Conservation (phyloP, 768 basidiomycete genomes). For the Pseudohyphozyma bogoriensis region DNA sequence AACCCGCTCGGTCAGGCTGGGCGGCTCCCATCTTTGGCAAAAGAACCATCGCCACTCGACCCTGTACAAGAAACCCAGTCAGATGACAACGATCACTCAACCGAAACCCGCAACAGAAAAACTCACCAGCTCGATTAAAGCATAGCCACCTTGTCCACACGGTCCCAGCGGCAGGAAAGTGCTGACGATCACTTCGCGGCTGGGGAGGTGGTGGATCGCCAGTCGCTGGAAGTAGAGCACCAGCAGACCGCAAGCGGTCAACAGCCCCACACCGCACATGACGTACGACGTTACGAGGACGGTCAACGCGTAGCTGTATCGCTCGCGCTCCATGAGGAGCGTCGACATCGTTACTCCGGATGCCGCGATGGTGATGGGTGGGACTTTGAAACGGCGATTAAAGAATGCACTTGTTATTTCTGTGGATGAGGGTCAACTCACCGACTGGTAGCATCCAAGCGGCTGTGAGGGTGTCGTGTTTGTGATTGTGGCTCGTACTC, state of each 20-base stretch:
- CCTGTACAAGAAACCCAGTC: conserved; percentile 4
- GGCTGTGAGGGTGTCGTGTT: conserved; percentile 29
- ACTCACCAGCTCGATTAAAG: conserved; percentile 24
- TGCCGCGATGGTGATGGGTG: conserved; percentile 30
- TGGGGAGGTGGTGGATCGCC: conserved; percentile 29
- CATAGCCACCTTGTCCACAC: conserved; percentile 29
- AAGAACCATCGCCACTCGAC: conserved; percentile 17
- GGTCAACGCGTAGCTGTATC: conserved; percentile 24
- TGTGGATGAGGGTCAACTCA: not conserved
- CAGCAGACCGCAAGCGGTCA: conserved; percentile 28
- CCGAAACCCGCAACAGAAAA: not conserved
- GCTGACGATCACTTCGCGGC: conserved; percentile 29
- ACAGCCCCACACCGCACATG: conserved; percentile 24
- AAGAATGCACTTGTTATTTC: not conserved
- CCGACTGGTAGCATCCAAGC: conserved; percentile 33
- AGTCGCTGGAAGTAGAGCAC: conserved; percentile 31
- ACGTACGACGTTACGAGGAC: conserved; percentile 30
- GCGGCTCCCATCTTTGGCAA: conserved; percentile 20
- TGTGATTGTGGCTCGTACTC: conserved; percentile 17
- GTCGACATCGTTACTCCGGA: conserved; percentile 25
- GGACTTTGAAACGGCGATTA: conserved; percentile 12
- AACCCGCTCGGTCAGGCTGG: conserved; percentile 1
- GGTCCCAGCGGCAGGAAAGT: conserved; percentile 31
- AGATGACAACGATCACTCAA: too few species aligned
- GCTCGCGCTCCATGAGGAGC: conserved; percentile 17